Conservation (phyloP, 2,329 filamentous ascomycete species). For the Sphaceloma murrayae region DNA sequence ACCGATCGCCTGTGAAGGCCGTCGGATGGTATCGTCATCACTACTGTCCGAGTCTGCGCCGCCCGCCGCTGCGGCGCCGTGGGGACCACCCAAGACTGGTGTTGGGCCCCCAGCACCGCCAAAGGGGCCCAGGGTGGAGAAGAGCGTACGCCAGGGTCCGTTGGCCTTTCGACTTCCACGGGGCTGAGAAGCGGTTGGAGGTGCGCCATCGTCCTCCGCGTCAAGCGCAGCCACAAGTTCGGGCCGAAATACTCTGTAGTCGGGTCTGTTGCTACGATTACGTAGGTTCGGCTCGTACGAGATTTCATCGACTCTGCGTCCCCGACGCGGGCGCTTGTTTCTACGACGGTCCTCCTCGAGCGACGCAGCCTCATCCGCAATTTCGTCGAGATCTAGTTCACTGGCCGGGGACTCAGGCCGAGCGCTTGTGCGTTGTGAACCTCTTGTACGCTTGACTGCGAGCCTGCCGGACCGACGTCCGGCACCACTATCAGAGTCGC, state of each 20-base stretch:
- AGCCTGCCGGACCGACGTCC: conserved; percentile 44
- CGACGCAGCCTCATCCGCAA: conserved; percentile 50
- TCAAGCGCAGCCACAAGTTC: conserved; percentile 67
- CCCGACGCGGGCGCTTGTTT: conserved; percentile 32
- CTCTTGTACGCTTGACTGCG: conserved; percentile 36
- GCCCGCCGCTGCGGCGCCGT: conserved; percentile 62
- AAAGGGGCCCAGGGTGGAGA: conserved; percentile 87
- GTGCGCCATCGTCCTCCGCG: conserved; percentile 54
- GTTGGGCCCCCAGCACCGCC: conserved; percentile 69
- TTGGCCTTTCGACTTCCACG: conserved; percentile 48
- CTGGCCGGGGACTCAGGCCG: conserved; percentile 43
- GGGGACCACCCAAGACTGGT: conserved; percentile 63
- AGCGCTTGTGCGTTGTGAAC: conserved; percentile 33
- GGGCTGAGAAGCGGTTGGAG: conserved; percentile 48
- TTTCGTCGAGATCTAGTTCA: conserved; percentile 37
- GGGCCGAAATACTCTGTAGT: conserved; percentile 78
- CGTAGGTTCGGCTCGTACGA: conserved; percentile 41
- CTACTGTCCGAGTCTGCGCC: conserved; percentile 92
- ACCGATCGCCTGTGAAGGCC: conserved; percentile 43
- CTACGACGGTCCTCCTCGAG: conserved; percentile 43
- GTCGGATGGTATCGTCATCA: conserved; percentile 74
- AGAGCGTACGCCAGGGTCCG: conserved; percentile 64
- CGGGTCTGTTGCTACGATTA: conserved; percentile 61
- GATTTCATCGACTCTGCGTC: conserved; percentile 21
- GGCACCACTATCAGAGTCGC: conserved; percentile 26